Base-by-base conservation (phyloP, 352 stramenopile genomes). In the Phytophthora podocarpi region DNA sequence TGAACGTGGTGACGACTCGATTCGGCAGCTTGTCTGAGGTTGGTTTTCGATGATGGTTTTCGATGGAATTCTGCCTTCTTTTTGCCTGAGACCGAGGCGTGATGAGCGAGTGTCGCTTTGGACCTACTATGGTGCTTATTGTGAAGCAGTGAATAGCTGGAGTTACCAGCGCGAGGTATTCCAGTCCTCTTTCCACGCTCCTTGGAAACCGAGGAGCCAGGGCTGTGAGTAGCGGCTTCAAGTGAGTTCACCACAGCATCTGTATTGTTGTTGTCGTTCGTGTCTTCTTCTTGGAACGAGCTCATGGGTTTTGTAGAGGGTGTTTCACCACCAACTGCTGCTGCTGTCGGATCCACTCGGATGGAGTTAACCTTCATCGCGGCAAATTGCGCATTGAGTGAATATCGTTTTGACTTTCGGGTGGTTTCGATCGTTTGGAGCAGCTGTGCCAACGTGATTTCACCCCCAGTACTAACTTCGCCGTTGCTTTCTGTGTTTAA, bases 371-470 rank as follows among this genome's bases (percentile, higher is more conserved):
- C 13, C 16, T 56, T 48, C 6, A 62, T 58, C n/a, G 39, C 45
- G 47, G 56, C 42, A 24, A 64, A 34, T 10, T 39, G 40, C 16
- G 47, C 24, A 12, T 31, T 36, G 8, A 34, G 31, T 26, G 42
- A 64, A 31, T 51, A 21, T 10, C 40, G 53, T 11, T 51, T 59
- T 15, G 53, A 18, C 20, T 64, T 36, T 30, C 64, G 56, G 8
- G 64, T 59, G 1, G 53, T 15, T 7, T 73, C 57, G 3, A 80
- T 43, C 3, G 57, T 61, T 49, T 77, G 52, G 9, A 80, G 45
- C 13, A 80, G 20, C 35, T 73, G 54, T 16, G 50, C 32, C 12
- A 80, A 48, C 9, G 67, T 72, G 1, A 77, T 18, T 9, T 67
- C 32, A n/a, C 34, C 62, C 43, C n/a, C n/a, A n/a, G n/a, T n/a